phyloP scores from a whole-genome alignment of 345 rosid species.

The Adansonia digitata region DNA sequence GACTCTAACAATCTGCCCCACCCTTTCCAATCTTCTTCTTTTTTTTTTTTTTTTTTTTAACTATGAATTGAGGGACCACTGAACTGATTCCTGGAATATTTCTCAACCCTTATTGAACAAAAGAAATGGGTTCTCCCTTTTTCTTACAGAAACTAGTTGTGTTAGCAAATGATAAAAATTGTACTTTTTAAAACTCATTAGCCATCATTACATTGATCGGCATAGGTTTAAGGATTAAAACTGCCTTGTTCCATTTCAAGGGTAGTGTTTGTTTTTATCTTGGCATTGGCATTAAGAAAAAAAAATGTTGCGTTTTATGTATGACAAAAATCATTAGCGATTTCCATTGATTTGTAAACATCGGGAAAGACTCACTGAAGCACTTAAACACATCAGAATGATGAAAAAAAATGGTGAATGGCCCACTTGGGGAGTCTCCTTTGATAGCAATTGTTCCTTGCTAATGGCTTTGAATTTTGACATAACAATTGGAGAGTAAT shows the following conservation, averaged over 20 bases:
- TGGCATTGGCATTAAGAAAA: neutral
- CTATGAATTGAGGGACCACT: constrained; percentile 13
- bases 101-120: neutral
- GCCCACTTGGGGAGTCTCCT: too few relatives aligned
- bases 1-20: neutral
- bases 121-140: neutral
- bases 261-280: neutral
- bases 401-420: too few relatives aligned
- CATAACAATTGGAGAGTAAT: neutral
- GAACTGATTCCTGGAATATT: constrained; percentile 8
- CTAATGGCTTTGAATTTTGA: too few relatives aligned
- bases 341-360: neutral
- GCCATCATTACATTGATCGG: neutral
- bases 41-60: neutral
- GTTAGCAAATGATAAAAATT: neutral
- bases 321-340: neutral
- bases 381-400: too few relatives aligned
- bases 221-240: neutral
- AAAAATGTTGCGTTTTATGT: neutral
- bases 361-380: neutral
- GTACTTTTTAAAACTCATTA: neutral
- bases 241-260: neutral
- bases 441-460: too few relatives aligned
- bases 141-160: neutral
- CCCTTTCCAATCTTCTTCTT: neutral